These are phyloP conservation scores for Naganishia friedmannii DNA, from an alignment of 768 basidiomycete species.

Conservation along the genomic window DNA sequence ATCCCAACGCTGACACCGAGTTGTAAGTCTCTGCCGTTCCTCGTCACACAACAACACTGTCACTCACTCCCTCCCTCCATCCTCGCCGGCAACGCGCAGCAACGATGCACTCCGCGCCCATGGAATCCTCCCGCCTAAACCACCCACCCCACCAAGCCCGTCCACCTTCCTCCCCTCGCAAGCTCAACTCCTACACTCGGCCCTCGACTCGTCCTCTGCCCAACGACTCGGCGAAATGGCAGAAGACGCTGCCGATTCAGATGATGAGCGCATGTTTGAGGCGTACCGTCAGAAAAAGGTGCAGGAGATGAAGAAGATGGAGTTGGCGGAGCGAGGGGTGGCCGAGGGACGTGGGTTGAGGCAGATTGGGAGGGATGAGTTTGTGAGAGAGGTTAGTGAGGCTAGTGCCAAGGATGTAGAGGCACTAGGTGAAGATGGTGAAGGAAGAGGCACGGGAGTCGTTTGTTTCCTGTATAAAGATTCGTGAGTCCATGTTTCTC, in stretches of 20 bases:
- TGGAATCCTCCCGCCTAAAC: conserved; percentile 79
- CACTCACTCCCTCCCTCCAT: background rate
- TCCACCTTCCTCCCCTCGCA: conserved; percentile 72
- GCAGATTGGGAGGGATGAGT: conserved; percentile 79
- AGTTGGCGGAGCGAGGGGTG: conserved; percentile 62
- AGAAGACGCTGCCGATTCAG: conserved; percentile 73
- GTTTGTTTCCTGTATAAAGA: conserved; percentile 95
- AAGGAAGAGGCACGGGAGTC: conserved; percentile 72
- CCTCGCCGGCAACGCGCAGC: conserved; percentile 57
- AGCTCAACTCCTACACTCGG: conserved; percentile 40
- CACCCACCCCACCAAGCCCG: conserved; percentile 68
- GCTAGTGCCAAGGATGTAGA: conserved; percentile 69
- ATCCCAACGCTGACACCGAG: conserved; percentile 90
- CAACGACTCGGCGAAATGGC: conserved; percentile 61
- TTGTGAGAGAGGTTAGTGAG: conserved; percentile 91
- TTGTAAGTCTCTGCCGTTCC: conserved; percentile 62
- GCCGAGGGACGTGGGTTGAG: conserved; percentile 61
- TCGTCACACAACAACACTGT: background rate
- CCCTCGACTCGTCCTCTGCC: conserved; percentile 41
- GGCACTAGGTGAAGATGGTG: conserved; percentile 62
- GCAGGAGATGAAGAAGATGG: conserved; percentile 61
- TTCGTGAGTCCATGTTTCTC: conserved; percentile 65
- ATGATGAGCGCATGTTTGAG: conserved; percentile 70
- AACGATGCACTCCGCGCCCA: conserved; percentile 90
- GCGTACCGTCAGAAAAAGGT: conserved; percentile 65